Base-by-base conservation (phyloP, 352 stramenopile genomes). In the Pythium volutum region DNA sequence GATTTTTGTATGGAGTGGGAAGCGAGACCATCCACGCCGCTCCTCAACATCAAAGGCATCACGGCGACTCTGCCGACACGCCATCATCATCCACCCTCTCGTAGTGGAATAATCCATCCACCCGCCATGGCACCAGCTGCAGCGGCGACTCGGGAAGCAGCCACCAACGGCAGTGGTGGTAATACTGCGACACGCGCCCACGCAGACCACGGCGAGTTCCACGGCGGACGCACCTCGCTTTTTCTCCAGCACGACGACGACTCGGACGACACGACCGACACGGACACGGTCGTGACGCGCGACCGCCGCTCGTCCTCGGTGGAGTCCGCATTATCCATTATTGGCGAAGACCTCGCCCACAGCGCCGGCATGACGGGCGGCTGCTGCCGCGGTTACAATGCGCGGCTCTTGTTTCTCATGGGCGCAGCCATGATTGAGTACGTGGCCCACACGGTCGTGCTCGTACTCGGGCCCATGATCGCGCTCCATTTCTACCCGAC, bases 391-490 rank as follows among this genome's bases (percentile, higher is more conserved):
- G 79, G 81, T 57, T 84, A 87, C 52, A 91, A 84, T 57, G 76
- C 78, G 42, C 79, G 81, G 5, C 74, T 93, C 64, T 64, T 93
- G 26, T 90, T 91, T 70, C 84, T 93, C 64, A 88, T 87, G 67
- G 80, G 69, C 25, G 90, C 79, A 49, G 81, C 80, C 23, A 84
- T 89, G 73, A 86, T 91, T 66, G 84, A 93, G 60, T 90, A 91
- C 52, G 74, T 88, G 18, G 69, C 77, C 29, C 81, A 91, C 60
- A 86, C 77, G 10, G 81, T 91, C 36, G 67, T 93, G 59, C 70
- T 93, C 48, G 59, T 84, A 58, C 60, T 91, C 36, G 78, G 76
- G 20, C 84, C 84, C 20, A 87, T 91, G 76, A 71, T 93, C 51
- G 81, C 71, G 48, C 65, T 91, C 64, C 81, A 91, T 43, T 93